A percentile compares a stretch with the other conserved stretches of the same genome.
Evolutionary conservation across 1,139 yeast species (phyloP).

Genomic region (Saccharomyces pastorianus): DNA sequence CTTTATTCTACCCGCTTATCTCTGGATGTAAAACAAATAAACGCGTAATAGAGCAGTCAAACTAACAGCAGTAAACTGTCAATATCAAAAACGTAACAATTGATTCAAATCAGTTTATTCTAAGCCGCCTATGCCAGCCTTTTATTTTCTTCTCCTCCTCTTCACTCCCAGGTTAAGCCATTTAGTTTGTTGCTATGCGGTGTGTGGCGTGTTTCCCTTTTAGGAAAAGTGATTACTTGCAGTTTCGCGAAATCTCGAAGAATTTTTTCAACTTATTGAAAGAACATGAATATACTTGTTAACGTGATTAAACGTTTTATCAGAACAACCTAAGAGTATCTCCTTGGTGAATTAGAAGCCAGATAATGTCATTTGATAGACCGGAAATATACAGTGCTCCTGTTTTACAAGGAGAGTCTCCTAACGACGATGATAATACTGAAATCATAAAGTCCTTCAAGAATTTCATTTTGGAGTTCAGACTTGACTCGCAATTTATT

Average conservation of each 20-base stretch:
- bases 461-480: constrained; percentile 75
- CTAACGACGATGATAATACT: constrained; percentile 52
- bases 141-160: background rate
- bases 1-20: background rate
- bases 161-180: background rate
- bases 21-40: background rate
- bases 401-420: constrained; percentile 74
- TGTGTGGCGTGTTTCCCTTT: background rate
- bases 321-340: background rate
- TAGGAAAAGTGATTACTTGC: background rate
- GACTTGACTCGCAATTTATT: constrained; percentile 72
- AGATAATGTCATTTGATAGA: constrained; percentile 56
- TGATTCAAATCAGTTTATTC: background rate
- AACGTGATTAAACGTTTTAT: background rate
- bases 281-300: background rate
- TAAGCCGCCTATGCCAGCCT: background rate
- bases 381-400: constrained; percentile 76
- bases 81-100: background rate
- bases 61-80: background rate
- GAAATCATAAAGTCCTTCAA: constrained; percentile 77
- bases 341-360: background rate
- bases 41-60: background rate
- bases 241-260: background rate
- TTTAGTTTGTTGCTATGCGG: background rate
- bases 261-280: background rate